Conservation (phyloP, 306 rosid species). For the Prinsepia uniflora region DNA sequence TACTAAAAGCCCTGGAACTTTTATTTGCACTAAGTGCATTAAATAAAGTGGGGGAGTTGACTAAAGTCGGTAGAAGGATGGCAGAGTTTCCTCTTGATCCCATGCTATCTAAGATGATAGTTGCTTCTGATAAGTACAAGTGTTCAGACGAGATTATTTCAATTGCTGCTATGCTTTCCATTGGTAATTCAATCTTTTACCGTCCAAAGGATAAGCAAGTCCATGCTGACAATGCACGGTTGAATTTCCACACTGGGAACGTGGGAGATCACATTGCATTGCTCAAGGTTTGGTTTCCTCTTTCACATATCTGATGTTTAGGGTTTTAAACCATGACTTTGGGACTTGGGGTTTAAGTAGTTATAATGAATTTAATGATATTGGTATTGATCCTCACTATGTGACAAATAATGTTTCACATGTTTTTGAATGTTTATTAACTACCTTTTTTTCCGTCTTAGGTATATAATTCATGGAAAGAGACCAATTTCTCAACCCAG, state of each 20-base stretch:
- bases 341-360: not conserved
- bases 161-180: conserved; percentile 87
- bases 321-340: conserved; percentile 3
- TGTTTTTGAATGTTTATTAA: conserved; percentile 13
- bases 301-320: not conserved
- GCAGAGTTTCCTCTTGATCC: conserved; percentile 98
- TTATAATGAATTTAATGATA: not conserved
- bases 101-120: conserved; percentile 88
- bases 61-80: conserved; percentile 88
- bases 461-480: conserved; percentile 97
- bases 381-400: not conserved
- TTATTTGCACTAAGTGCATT: conserved; percentile 82
- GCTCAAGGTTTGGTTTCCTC: conserved; percentile 52
- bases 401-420: conserved; percentile 6
- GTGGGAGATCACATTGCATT: conserved; percentile 90
- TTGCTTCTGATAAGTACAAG: conserved; percentile 80
- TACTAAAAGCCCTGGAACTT: conserved; percentile 84
- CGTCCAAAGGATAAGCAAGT: conserved; percentile 99
- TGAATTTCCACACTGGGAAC: conserved; percentile 89
- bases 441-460: conserved; percentile 13
- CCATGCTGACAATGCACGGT: conserved; percentile 87
- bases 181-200: conserved; percentile 88
- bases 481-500: conserved; percentile 90
- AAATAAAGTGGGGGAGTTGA: conserved; percentile 81
- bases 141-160: conserved; percentile 88